Evolutionary conservation across 2,329 filamentous ascomycete species (phyloP), one percentile per base, ranked within the genome.

Genomic region (Stromatinia cepivora): DNA sequence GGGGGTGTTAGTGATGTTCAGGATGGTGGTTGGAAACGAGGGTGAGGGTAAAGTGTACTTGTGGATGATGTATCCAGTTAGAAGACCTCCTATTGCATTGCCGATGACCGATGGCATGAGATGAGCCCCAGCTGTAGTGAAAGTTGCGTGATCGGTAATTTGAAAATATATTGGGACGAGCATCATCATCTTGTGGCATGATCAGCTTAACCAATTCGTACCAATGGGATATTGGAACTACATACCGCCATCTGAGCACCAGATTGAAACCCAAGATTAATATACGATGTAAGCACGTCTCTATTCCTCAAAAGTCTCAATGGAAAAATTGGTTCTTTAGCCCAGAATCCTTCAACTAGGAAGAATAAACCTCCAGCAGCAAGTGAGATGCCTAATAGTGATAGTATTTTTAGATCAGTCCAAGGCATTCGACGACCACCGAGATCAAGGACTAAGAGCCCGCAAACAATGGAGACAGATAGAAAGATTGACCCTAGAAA

Each of bases 161-260:
- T 90, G 88, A 71, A 92, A 92, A 78, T 92, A 92, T 0, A 92
- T 78, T 0, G 90, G 90, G 0, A 92, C 84, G 0, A 85, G 83
- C 67, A 88, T 88, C 85, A 91, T 88, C 75, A 88, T 81, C 79
- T 83, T 34, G 34, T 34, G 7, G 34, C 7, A 34, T 34, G 7
- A 34, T 34, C 34, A 34, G 34, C 34, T 4, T 6, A 45, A 3
- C 28, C 11, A 31, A 31, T 22, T 17, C 22, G 9, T 28, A 13
- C 9, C 8, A 10, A 45, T n/a, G 31, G 28, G 28, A 8, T 34
- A 34, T 34, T 5, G 34, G 34, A 31, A 56, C 8, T 1, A 46
- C 70, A 70, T 70, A 87, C 83, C 3, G 83, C 84, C 22, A 87
- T 79, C 73, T 92, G 90, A 0, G 87, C 85, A 0, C 84, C 82